These are phyloP conservation scores for Chalaropsis ovoidea DNA, from an alignment of 2,329 filamentous ascomycete genomes.

Conservation along the genomic window DNA sequence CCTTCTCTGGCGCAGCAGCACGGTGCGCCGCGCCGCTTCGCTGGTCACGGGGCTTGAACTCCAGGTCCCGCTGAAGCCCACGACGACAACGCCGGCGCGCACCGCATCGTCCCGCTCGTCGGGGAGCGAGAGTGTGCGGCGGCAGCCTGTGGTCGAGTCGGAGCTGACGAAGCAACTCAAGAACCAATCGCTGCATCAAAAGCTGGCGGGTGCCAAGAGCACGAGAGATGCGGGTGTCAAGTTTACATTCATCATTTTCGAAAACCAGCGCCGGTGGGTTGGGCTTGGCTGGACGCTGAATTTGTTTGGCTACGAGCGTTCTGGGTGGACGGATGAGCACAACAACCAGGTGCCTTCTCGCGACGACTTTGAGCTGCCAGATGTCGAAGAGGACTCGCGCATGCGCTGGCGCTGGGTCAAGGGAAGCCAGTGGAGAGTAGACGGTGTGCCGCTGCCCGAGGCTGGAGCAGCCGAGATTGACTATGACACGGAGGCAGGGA, in stretches of 20 bases:
- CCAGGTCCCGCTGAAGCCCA: slow-evolving; percentile 38
- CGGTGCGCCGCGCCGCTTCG: slow-evolving; percentile 57
- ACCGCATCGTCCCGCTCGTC: slow-evolving; percentile 27
- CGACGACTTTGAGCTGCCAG: slow-evolving; percentile 55
- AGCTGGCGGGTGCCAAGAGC: slow-evolving; percentile 1
- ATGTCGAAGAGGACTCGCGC: slow-evolving; percentile 49
- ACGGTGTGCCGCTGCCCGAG: slow-evolving; percentile 53
- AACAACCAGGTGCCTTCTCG: slow-evolving; percentile 68
- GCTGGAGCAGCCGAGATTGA: slow-evolving; percentile 37
- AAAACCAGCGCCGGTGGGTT: slow-evolving; percentile 92
- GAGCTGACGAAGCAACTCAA: slow-evolving; percentile 40
- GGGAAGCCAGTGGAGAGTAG: slow-evolving; percentile 77
- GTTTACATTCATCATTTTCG: slow-evolving; percentile 93
- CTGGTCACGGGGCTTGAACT: slow-evolving; percentile 75
- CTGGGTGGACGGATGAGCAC: slow-evolving; percentile 93
- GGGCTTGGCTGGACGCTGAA: slow-evolving; percentile 91
- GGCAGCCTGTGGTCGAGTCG: slow-evolving; percentile 32
- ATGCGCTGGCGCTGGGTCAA: slow-evolving; percentile 67
- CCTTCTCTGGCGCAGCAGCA: slow-evolving; percentile 79
- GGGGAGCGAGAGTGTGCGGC: slow-evolving; percentile 26
- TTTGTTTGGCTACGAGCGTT: slow-evolving; percentile 79
- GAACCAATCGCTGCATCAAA: slow-evolving; percentile 29
- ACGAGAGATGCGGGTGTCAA: slow-evolving; percentile 67
- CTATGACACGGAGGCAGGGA: slow-evolving; percentile 51
- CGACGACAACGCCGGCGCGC: slow-evolving; percentile 14